Percentiles rank a stretch among this genome's conserved stretches.
phyloP scores from a whole-genome alignment of 495 filamentous ascomycete genomes.

The Chaetomidium leptoderma region DNA sequence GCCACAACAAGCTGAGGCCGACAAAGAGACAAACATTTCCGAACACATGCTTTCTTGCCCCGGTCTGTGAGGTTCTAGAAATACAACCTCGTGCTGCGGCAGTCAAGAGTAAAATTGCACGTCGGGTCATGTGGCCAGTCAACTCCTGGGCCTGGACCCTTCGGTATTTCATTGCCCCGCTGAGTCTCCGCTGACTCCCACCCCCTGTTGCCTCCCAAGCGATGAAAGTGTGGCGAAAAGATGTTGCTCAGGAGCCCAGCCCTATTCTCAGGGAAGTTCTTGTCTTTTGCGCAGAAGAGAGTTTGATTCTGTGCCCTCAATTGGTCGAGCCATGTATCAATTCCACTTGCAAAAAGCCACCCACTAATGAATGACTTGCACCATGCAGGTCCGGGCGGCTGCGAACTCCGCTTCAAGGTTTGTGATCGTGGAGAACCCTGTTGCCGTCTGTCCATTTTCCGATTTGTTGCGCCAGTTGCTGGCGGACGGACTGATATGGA shows the following conservation, averaged over 20 bases:
- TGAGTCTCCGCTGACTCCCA: background rate
- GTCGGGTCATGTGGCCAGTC: background rate
- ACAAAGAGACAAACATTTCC: too few species aligned
- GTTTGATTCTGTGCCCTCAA: background rate
- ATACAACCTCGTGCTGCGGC: background rate
- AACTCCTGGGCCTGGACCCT: background rate
- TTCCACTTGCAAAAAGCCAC: constrained; percentile 1
- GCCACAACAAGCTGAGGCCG: too few species aligned
- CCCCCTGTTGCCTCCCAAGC: background rate
- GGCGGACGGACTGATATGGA: background rate
- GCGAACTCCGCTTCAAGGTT: background rate
- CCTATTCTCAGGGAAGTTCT: background rate
- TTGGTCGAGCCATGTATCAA: background rate
- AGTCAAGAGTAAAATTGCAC: background rate
- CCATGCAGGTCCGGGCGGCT: constrained; percentile 1
- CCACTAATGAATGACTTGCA: constrained; percentile 6
- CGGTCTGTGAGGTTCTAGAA: background rate
- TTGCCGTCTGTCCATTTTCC: background rate
- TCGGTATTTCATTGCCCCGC: too few species aligned
- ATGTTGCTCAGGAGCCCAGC: too few species aligned
- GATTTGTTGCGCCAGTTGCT: constrained; percentile 3
- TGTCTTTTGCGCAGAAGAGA: background rate
- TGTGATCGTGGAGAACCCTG: constrained; percentile 13
- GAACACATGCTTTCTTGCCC: too few species aligned
- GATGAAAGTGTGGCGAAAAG: too few species aligned